phyloP scores from a whole-genome alignment of 2,329 filamentous ascomycete genomes.

The Stagonosporopsis vannaccii region DNA sequence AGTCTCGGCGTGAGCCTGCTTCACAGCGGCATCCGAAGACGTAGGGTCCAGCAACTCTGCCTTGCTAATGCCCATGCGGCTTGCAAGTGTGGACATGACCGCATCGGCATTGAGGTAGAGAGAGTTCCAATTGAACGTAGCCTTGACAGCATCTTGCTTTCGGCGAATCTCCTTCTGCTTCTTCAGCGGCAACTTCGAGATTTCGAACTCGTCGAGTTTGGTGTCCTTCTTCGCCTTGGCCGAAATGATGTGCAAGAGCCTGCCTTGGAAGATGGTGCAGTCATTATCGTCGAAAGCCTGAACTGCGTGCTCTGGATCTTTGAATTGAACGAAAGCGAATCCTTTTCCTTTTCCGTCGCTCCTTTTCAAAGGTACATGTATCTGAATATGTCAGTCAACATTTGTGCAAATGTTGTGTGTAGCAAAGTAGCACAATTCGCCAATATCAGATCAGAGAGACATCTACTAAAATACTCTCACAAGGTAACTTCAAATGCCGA shows the following conservation, averaged over 20 bases:
- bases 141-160: constrained; percentile 78
- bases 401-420: background rate
- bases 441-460: constrained; percentile 84
- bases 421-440: constrained; percentile 15
- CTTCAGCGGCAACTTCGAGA: constrained; percentile 92
- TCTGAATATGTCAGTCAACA: constrained; percentile 61
- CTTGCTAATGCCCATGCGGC: constrained; percentile 87
- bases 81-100: constrained; percentile 87
- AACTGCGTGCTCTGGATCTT: constrained; percentile 74
- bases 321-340: constrained; percentile 85
- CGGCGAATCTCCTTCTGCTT: constrained; percentile 91
- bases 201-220: constrained; percentile 83
- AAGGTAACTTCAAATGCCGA: constrained; percentile 85
- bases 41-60: constrained; percentile 94
- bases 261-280: constrained; percentile 88
- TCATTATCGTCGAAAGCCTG: constrained; percentile 82
- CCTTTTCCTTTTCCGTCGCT: constrained; percentile 80
- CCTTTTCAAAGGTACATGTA: constrained; percentile 81
- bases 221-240: constrained; percentile 81
- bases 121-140: constrained; percentile 97
- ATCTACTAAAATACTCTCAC: constrained; percentile 99
- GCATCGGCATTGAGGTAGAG: constrained; percentile 97
- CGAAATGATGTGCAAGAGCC: constrained; percentile 88
- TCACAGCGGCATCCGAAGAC: constrained; percentile 90
- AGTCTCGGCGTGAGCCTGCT: constrained; percentile 96